Evolutionary conservation across 2,329 filamentous ascomycete species (phyloP).

Genomic region (Fusarium ramigenum): DNA sequence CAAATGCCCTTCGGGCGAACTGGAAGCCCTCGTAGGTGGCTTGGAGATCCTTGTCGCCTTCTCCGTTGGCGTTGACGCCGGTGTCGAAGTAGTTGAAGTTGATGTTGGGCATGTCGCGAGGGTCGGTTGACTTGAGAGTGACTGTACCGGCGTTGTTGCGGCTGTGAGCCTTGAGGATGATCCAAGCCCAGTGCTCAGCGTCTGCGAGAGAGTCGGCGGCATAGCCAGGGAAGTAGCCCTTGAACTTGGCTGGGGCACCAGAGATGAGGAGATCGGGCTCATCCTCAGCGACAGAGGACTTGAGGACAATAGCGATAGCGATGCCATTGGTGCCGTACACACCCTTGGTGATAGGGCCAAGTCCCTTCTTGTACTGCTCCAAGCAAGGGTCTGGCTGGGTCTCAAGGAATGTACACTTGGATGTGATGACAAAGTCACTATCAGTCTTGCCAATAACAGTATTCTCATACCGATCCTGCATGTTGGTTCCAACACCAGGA

Average conservation of each 20-base stretch:
- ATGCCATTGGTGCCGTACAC: slow-evolving; percentile 59
- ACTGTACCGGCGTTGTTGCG: slow-evolving; percentile 71
- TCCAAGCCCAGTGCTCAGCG: slow-evolving; percentile 53
- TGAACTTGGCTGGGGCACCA: slow-evolving; percentile 64
- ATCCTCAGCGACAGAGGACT: slow-evolving; percentile 50
- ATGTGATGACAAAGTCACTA: slow-evolving; percentile 32
- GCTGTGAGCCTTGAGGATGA: slow-evolving; percentile 61
- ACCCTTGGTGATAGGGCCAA: slow-evolving; percentile 36
- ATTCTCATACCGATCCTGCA: slow-evolving; percentile 63
- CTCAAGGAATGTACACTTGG: slow-evolving; percentile 35
- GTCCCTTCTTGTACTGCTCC: slow-evolving; percentile 22
- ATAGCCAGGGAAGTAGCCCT: slow-evolving; percentile 66
- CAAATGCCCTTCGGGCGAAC: slow-evolving; percentile 57
- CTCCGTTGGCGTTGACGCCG: slow-evolving; percentile 56
- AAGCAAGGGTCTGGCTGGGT: slow-evolving; percentile 32
- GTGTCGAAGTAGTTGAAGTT: slow-evolving; percentile 68
- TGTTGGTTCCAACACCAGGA: slow-evolving; percentile 67
- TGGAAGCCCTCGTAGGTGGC: slow-evolving; percentile 65
- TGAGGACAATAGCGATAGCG: slow-evolving; percentile 56
- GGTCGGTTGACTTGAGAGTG: slow-evolving; percentile 66
- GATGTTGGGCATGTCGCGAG: slow-evolving; percentile 71
- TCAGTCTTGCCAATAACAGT: slow-evolving; percentile 34
- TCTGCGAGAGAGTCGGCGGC: slow-evolving; percentile 54
- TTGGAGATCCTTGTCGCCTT: slow-evolving; percentile 60
- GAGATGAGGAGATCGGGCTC: slow-evolving; percentile 65